Evolutionary conservation across 768 basidiomycete species (phyloP), one percentile per base, ranked within the genome.

Genomic region (Pleurotus eryngii): DNA sequence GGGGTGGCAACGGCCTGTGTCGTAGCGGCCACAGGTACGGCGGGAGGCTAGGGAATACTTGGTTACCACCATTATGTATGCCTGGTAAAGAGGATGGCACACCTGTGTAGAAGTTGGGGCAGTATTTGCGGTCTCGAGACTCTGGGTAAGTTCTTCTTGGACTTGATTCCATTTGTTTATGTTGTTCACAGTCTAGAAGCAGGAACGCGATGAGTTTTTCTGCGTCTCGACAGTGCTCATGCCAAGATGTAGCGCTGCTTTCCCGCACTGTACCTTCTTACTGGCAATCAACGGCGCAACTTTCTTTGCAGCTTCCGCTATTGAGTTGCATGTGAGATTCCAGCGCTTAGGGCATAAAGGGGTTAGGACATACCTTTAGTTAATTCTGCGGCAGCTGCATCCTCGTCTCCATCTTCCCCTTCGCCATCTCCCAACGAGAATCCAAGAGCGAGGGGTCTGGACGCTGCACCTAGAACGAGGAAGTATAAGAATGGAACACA

Each of bases 141-240:
- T 71, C 59, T 82, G 78, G 37, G 81, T 82, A 49, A 97, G 79
- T 65, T 94, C 95, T 72, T 88, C 89, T 72, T 96, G 92, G 8
- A 95, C 92, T 74, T 88, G 89, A 68, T 95, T 98, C 97, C 96
- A 99, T 69, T 98, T 98, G 65, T 81, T 87, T 67, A 99, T 98
- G 65, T 95, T 94, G 69, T 82, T 90, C 49, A 83, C 90, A 46
- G 86, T 90, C 92, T 97, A 67, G 17, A 67, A 43, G 57, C 57
- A 47, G 57, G 55, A 39, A 59, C 39, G 43, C 50, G 47, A 48
- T 27, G 2, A 24, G 46, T 26, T 35, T 46, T 47, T 14, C 40
- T 47, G 46, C 40, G 30, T 37, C 46, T 54, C 48, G 47, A 55
- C 12, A 15, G 46, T 56, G 39, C 46, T 17, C 40, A 58, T 58